These are phyloP conservation scores for Linnemannia elongata DNA, from an alignment of 192 early-diverging fungal species.

Conservation along the genomic window DNA sequence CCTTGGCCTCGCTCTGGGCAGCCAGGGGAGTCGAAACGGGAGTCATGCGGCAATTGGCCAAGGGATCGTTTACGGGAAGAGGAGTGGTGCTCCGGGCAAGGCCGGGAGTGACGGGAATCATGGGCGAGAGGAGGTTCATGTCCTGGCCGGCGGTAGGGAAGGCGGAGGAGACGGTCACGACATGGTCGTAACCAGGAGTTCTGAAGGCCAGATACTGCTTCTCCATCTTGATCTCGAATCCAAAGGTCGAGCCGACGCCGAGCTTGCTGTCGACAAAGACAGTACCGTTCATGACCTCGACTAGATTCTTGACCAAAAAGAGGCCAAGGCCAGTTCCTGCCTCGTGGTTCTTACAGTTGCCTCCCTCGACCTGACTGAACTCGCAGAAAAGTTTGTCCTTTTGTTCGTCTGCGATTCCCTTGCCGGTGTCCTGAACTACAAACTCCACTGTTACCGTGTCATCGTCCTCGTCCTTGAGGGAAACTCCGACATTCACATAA, in stretches of 20 bases:
- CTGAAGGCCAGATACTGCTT: slow-evolving; percentile 55
- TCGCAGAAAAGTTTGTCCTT: slow-evolving; percentile 57
- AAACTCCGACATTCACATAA: slow-evolving; percentile 51
- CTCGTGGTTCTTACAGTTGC: slow-evolving; percentile 50
- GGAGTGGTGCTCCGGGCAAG: slow-evolving; percentile 51
- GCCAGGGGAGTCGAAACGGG: slow-evolving; percentile 18
- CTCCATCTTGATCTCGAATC: slow-evolving; percentile 56
- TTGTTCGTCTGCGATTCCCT: slow-evolving; percentile 49
- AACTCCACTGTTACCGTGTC: slow-evolving; percentile 56
- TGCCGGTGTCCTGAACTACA: slow-evolving; percentile 54
- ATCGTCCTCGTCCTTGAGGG: slow-evolving; percentile 55
- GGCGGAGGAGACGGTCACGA: slow-evolving; percentile 52
- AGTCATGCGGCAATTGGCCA: background rate
- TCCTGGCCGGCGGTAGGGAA: slow-evolving; percentile 26
- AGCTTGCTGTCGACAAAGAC: slow-evolving; percentile 49
- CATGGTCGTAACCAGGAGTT: slow-evolving; percentile 52
- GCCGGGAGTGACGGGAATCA: slow-evolving; percentile 47
- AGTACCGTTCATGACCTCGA: slow-evolving; percentile 49
- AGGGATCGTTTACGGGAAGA: background rate
- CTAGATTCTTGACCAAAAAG: slow-evolving; percentile 52
- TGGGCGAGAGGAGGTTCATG: slow-evolving; percentile 24
- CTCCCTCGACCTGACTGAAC: slow-evolving; percentile 53
- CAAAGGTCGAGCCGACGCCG: slow-evolving; percentile 54
- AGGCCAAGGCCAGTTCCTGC: slow-evolving; percentile 51
- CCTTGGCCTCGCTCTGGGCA: slow-evolving; percentile 25